Base-by-base conservation (phyloP, 768 basidiomycete genomes). In the Boletus sensibilis region DNA sequence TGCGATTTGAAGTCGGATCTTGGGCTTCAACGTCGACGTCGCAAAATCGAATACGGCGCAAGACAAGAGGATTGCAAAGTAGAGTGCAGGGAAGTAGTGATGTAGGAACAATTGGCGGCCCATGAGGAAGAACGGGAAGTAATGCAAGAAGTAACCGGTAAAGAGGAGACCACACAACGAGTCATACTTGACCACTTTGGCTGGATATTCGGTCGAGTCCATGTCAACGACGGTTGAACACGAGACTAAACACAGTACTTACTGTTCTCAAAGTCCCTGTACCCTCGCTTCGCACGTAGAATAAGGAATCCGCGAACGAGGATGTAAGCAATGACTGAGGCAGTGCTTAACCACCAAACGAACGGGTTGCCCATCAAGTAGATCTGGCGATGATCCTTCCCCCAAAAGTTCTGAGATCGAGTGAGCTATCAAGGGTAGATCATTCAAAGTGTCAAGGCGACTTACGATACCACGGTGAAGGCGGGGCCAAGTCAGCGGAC, bases 61-160 rank as follows among this genome's bases (percentile, higher is more conserved):
- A 27, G 80, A 79, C 23, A 93, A 77, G 13, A 99, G 82, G 62
- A 93, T 84, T n/a, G 89, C 86, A 63, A 91, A 95, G 68, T 94
- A 96, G n/a, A 99, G 78, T 0, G 95, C 94, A 0, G 96, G 97
- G 75, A 98, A 89, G 71, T 98, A 98, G 75, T 98, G 97, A 69
- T 98, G 96, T 23, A 99, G 75, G 82, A 99, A 99, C 44, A 98
- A 86, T 67, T 99, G 97, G 21, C 97, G 93, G 41, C 82, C 77
- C 96, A 98, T 98, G 62, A 98, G 78, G 84, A 86, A 98, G 83
- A 99, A 99, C 14, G 97, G 97, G 68, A 92, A 80, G 75, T 97
- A 98, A 76, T 98, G 97, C 34, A 99, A 68, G 25, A 78, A 77
- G 93, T 96, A 99, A 45, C 93, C 94, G 33, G 92, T 72, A 77